These are phyloP conservation scores for Pichia inconspicua DNA, from an alignment of 1,139 yeast genomes.

Conservation along the genomic window DNA sequence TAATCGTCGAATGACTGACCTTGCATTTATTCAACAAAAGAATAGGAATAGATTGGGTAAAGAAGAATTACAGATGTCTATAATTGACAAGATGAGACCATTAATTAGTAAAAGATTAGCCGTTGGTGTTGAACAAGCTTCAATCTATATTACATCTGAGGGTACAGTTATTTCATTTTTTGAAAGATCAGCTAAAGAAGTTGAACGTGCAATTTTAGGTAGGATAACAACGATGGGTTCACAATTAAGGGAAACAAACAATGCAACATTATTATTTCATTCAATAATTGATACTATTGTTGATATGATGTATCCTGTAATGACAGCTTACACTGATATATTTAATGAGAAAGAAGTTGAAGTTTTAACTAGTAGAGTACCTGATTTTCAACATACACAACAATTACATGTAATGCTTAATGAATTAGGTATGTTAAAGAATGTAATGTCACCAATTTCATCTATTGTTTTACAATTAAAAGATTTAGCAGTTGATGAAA, in stretches of 20 bases:
- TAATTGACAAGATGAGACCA: constrained; percentile 39
- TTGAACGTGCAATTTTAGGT: constrained; percentile 41
- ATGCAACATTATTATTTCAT: constrained; percentile 42
- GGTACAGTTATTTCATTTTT: constrained; percentile 45
- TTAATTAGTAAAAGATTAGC: constrained; percentile 35
- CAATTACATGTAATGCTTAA: constrained; percentile 44
- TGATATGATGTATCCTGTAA: constrained; percentile 51
- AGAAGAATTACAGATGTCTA: constrained; percentile 27
- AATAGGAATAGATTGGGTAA: not conserved
- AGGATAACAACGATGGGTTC: constrained; percentile 39
- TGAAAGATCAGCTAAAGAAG: constrained; percentile 43
- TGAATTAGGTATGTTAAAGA: constrained; percentile 39
- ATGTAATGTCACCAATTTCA: constrained; percentile 39
- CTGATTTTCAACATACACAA: constrained; percentile 42
- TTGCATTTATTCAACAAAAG: constrained; percentile 14
- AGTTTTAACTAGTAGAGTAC: constrained; percentile 34
- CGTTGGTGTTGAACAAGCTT: constrained; percentile 49
- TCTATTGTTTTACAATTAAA: constrained; percentile 37
- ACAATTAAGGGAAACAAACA: constrained; percentile 40
- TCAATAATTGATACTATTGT: constrained; percentile 47
- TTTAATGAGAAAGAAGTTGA: constrained; percentile 43
- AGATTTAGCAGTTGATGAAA: constrained; percentile 34
- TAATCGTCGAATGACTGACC: constrained; percentile 27
- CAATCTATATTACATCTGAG: constrained; percentile 38
- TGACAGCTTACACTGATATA: constrained; percentile 46